Base-by-base conservation (phyloP, 1,284 basidiomycete genomes). In the Athelia sp. region DNA sequence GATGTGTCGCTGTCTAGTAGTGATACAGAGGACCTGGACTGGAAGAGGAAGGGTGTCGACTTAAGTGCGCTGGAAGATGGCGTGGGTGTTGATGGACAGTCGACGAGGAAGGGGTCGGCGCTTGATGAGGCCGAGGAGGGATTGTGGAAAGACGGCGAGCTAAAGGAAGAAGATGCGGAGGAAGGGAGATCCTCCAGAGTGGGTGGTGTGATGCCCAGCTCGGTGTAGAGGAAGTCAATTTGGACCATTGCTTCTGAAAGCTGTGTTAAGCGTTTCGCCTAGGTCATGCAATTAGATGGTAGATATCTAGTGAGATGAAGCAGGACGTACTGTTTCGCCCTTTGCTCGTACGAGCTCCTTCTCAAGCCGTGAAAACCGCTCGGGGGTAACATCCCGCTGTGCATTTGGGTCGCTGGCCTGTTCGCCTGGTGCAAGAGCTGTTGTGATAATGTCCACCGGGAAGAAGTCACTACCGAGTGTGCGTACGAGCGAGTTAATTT, bases 311-410 rank as follows among this genome's bases (percentile, higher is more conserved):
- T n/a, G n/a, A n/a, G n/a, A n/a, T n/a, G n/a, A n/a, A n/a, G n/a
- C n/a, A n/a, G n/a, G n/a, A n/a, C n/a, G n/a, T 57, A 90, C 87
- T 40, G 90, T 75, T 76, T 93, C 90, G 14, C 75, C 75, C 64
- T 91, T 90, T 15, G 87, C 90, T 48, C 85, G 73, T 3, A 86
- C 80, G 17, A 92, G 74, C 60, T 92, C 88, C 61, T 87, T 86
- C 70, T 93, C 88, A 2, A 93, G 69, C 57, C 73, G 82, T 32
- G 80, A 76, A 61, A 93, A 89, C 10, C 86, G 75, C 53, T 90
- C 87, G 0, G 87, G 83, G 11, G 82, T 83, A 13, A 92, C 86
- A 58, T 92, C 87, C 18, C 75, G 72, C 58, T 78, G 73, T 6
- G 73, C 64, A 46, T 66, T 63, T 0, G 70, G 54, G 46, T 76